Base-by-base conservation (phyloP, 108 stramenopile species). In the Nitzschia inconspicua region DNA sequence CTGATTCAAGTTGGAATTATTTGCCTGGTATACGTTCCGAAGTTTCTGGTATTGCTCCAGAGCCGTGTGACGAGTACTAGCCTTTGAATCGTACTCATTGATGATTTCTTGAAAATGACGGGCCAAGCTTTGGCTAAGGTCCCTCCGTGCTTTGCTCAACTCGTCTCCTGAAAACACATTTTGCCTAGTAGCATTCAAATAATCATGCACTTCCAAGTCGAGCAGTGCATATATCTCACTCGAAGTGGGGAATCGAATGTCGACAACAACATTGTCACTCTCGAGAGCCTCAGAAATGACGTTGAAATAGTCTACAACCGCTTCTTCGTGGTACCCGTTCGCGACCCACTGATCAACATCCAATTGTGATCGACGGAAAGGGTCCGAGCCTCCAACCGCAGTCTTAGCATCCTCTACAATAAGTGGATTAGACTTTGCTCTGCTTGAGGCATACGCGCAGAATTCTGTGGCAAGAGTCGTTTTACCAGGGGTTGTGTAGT, bases 191-290 rank as follows among this genome's bases (percentile, higher is more conserved):
- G 18, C 39, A 14, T 68, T 26, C 27, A 68, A 29, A 24, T 68
- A 59, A 25, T 24, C 11, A 27, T 47, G 44, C 39, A 65, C 14
- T 24, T 55, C 62, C 2, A 19, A 13, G 44, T 75, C 68, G 13
- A 70, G 16, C 2, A 44, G 9, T 10, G 14, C 10, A 27, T 61
- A 47, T 25, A 75, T 69, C 19, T 49, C 46, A 22, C 27, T 63
- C 11, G 73, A 47, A 26, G 32, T 13, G 10, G 73, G 73, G 44
- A 75, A 75, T n/a, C 63, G 53, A 19, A 62, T 56, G 28, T 75
- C 73, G 7, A 54, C 53, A 22, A 69, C 73, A 23, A 53, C 53
- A 63, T 75, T 75, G 23, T 63, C 44, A 19, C 52, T 55, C 13
- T n/a, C 11, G 14, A 69, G 31, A 13, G 64, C 43, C 7, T 47